A percentile compares a stretch with the other conserved stretches of the same genome.
Conservation (phyloP, 768 basidiomycete species). For the Rhizopogon sp. region DNA sequence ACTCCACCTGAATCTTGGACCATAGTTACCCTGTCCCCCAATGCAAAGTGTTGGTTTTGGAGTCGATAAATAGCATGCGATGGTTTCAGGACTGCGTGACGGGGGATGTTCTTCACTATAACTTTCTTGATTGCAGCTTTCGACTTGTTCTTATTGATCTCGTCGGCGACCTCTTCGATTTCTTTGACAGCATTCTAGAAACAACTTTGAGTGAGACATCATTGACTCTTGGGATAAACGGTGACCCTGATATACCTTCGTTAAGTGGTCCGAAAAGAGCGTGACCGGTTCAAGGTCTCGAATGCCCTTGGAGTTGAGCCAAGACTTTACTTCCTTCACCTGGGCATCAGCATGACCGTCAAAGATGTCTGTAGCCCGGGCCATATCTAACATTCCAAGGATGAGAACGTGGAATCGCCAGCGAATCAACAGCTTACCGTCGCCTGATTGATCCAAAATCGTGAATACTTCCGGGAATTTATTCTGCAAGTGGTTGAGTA, state of each 20-base stretch:
- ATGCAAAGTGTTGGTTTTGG: slow-evolving; percentile 79
- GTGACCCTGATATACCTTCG: slow-evolving; percentile 51
- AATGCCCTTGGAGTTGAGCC: slow-evolving; percentile 85
- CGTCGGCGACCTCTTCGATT: slow-evolving; percentile 75
- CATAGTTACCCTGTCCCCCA: slow-evolving; percentile 95
- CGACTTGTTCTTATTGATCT: slow-evolving; percentile 55
- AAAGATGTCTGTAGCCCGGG: slow-evolving; percentile 54
- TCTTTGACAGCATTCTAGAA: slow-evolving; percentile 68
- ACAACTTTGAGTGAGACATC: neutral
- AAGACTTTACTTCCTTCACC: slow-evolving; percentile 73
- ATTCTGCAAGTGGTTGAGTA: slow-evolving; percentile 32
- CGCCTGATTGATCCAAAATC: slow-evolving; percentile 63
- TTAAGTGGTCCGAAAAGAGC: slow-evolving; percentile 85
- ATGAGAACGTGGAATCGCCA: slow-evolving; percentile 1
- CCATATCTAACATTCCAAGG: slow-evolving; percentile 56
- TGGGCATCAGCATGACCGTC: slow-evolving; percentile 58
- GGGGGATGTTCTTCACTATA: slow-evolving; percentile 89
- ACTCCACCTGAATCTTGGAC: slow-evolving; percentile 93
- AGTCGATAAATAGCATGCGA: slow-evolving; percentile 84
- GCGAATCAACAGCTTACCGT: slow-evolving; percentile 43
- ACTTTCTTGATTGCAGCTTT: slow-evolving; percentile 76
- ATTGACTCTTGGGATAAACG: neutral
- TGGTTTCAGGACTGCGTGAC: slow-evolving; percentile 91
- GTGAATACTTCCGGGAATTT: slow-evolving; percentile 83
- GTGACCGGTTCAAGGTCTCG: slow-evolving; percentile 91